Conservation (phyloP, 768 basidiomycete genomes). For the Pleurotus ostreatus region DNA sequence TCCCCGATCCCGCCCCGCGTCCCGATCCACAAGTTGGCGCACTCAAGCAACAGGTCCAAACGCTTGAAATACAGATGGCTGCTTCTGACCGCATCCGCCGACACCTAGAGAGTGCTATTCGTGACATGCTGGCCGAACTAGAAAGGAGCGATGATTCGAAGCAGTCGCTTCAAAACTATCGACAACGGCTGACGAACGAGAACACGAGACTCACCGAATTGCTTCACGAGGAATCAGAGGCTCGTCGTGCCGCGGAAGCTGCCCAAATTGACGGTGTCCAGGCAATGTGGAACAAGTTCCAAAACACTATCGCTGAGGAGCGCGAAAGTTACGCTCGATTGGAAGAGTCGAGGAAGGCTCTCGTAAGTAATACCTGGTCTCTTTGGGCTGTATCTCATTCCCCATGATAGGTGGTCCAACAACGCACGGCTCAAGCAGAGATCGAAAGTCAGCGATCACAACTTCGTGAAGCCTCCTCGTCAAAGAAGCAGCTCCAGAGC, state of each 20-base stretch:
- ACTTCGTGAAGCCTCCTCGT: constrained; percentile 50
- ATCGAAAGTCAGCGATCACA: constrained; percentile 62
- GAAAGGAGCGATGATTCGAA: constrained; percentile 65
- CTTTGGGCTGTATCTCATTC: constrained; percentile 2
- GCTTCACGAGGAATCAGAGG: constrained; percentile 59
- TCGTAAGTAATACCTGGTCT: constrained; percentile 38
- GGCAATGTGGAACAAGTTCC: constrained; percentile 64
- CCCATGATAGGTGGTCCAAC: constrained; percentile 52
- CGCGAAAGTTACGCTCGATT: constrained; percentile 58
- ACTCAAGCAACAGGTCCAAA: constrained; percentile 61
- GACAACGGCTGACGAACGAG: constrained; percentile 52
- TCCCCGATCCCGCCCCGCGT: constrained; percentile 29
- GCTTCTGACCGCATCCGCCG: constrained; percentile 64
- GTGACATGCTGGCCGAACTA: constrained; percentile 56
- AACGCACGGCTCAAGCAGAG: constrained; percentile 60
- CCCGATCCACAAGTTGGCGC: constrained; percentile 46
- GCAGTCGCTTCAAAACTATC: constrained; percentile 55
- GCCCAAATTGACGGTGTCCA: constrained; percentile 62
- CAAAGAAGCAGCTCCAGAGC: constrained; percentile 54
- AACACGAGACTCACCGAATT: constrained; percentile 51
- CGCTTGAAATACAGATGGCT: constrained; percentile 63
- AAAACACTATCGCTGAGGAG: constrained; percentile 53
- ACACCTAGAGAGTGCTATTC: constrained; percentile 57
- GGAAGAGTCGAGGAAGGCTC: constrained; percentile 67
- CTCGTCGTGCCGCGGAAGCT: constrained; percentile 56